phyloP scores from a whole-genome alignment of 2,329 filamentous ascomycete genomes.

The Microdochium bolleyi region DNA sequence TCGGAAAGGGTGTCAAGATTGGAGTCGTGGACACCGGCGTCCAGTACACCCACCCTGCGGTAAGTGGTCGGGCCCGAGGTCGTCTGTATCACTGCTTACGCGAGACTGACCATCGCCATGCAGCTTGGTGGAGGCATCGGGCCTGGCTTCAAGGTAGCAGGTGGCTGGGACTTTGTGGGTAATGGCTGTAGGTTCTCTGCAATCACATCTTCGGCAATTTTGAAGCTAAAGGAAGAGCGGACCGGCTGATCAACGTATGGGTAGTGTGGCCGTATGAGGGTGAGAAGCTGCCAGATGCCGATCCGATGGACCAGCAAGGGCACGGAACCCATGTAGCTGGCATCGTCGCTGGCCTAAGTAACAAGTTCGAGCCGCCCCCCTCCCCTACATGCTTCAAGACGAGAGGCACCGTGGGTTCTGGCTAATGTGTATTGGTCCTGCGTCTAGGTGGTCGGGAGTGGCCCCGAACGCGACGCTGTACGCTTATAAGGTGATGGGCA shows the following conservation, averaged over 20 bases:
- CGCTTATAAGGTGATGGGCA: slow-evolving; percentile 18
- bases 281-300: slow-evolving; percentile 9
- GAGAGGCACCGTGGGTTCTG: not conserved
- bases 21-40: slow-evolving; percentile 10
- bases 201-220: not conserved
- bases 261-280: slow-evolving; percentile 5
- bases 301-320: slow-evolving; percentile 16
- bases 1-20: slow-evolving; percentile 9
- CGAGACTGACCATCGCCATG: slow-evolving; percentile 1
- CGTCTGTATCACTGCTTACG: not conserved
- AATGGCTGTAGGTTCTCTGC: slow-evolving; percentile 7
- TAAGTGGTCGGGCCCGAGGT: not conserved
- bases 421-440: not conserved
- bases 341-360: slow-evolving; percentile 18
- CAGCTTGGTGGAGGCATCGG: slow-evolving; percentile 11
- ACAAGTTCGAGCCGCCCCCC: slow-evolving; percentile 3
- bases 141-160: slow-evolving; percentile 9
- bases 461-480: slow-evolving; percentile 17
- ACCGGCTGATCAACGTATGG: not conserved
- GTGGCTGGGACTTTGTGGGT: slow-evolving; percentile 10
- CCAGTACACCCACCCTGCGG: slow-evolving; percentile 7
- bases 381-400: not conserved
- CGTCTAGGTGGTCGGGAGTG: slow-evolving; percentile 14
- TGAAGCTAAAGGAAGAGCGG: slow-evolving; percentile 3
- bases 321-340: slow-evolving; percentile 22